These are phyloP conservation scores for Boletus subcaerulescens DNA, from an alignment of 768 basidiomycete species.

Conservation along the genomic window DNA sequence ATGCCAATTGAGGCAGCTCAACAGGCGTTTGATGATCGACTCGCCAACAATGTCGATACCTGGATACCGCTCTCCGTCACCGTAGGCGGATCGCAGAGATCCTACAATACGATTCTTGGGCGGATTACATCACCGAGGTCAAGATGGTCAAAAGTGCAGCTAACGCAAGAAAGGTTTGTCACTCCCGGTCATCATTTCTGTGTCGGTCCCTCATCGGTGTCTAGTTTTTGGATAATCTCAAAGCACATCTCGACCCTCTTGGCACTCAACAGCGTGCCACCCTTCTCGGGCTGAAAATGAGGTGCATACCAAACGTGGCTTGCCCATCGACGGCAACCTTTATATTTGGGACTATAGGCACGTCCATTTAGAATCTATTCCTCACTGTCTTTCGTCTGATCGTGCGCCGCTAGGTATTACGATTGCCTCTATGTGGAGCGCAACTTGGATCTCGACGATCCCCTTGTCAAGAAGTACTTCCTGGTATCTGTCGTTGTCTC, in stretches of 20 bases:
- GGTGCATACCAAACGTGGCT: conserved; percentile 58
- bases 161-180: conserved; percentile 52
- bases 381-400: neutral
- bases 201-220: neutral
- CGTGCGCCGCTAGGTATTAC: conserved; percentile 24
- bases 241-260: conserved; percentile 69
- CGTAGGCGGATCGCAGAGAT: conserved; percentile 67
- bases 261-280: conserved; percentile 62
- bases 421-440: conserved; percentile 53
- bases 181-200: neutral
- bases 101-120: conserved; percentile 76
- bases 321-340: conserved; percentile 68
- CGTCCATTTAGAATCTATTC: neutral
- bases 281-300: conserved; percentile 73
- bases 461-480: conserved; percentile 85
- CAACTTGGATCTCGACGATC: conserved; percentile 68
- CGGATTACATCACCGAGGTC: conserved; percentile 78
- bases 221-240: conserved; percentile 77
- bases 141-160: conserved; percentile 81
- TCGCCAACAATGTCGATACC: conserved; percentile 66
- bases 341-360: conserved; percentile 85
- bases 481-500: conserved; percentile 82
- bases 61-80: conserved; percentile 64
- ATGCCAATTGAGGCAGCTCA: conserved; percentile 60
- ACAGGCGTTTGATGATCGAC: conserved; percentile 66